Conservation (phyloP, 352 stramenopile genomes). For the Phytophthora citricola region DNA sequence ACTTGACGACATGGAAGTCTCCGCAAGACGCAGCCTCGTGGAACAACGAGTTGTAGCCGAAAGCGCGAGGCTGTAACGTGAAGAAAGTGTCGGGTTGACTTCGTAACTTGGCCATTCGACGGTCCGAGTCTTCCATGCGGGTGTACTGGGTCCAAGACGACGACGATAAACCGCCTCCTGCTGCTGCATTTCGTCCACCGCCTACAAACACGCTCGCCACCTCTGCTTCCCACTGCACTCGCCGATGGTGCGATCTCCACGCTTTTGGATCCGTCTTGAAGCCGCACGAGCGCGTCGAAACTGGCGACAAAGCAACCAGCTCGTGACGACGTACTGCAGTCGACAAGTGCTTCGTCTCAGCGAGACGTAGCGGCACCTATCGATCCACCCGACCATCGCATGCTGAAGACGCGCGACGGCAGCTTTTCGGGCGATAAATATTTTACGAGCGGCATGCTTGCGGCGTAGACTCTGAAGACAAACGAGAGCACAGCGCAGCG, state of each 20-base stretch:
- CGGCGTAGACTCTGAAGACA: slow-evolving; percentile 58
- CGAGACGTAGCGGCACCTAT: slow-evolving; percentile 47
- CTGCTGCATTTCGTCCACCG: slow-evolving; percentile 12
- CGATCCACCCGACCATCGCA: slow-evolving; percentile 54
- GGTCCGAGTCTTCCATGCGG: slow-evolving; percentile 78
- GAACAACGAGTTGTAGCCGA: slow-evolving; percentile 76
- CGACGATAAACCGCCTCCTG: slow-evolving; percentile 15
- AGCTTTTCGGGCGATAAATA: slow-evolving; percentile 26
- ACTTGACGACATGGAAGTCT: slow-evolving; percentile 83
- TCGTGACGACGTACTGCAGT: slow-evolving; percentile 64
- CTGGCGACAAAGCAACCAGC: slow-evolving; percentile 59
- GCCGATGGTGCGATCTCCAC: slow-evolving; percentile 50
- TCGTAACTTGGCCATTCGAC: slow-evolving; percentile 61
- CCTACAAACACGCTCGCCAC: slow-evolving; percentile 59
- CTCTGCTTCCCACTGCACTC: slow-evolving; percentile 49
- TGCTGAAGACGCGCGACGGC: slow-evolving; percentile 59
- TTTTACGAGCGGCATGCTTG: slow-evolving; percentile 34
- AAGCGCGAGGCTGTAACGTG: slow-evolving; percentile 52
- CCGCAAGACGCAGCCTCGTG: slow-evolving; percentile 67
- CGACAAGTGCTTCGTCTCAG: slow-evolving; percentile 34
- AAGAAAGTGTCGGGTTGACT: slow-evolving; percentile 57
- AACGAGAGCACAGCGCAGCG: slow-evolving; percentile 36
- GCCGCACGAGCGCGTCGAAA: slow-evolving; percentile 40
- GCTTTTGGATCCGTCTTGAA: slow-evolving; percentile 46
- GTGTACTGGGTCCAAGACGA: slow-evolving; percentile 53